Percentiles rank a stretch among this genome's conserved stretches.
Conservation (phyloP, 2,329 filamentous ascomycete genomes). For the Ilyonectria destructans region DNA sequence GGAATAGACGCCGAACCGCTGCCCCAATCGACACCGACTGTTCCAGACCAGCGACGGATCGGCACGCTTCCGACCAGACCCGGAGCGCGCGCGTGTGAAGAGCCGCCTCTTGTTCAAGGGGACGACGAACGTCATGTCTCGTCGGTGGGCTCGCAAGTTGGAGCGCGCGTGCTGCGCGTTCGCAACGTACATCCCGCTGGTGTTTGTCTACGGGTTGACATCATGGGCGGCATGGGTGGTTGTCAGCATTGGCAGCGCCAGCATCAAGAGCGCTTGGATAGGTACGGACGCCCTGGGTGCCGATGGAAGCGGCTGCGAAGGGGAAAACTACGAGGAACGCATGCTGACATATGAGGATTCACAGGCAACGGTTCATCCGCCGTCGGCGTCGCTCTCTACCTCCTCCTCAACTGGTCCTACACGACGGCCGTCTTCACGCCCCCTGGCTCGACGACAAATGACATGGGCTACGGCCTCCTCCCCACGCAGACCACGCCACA, state of each 20-base stretch:
- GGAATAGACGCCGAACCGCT: not conserved
- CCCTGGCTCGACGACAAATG: conserved; percentile 80
- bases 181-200: conserved; percentile 87
- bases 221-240: conserved; percentile 95
- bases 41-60: not conserved
- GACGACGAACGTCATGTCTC: conserved; percentile 61
- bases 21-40: not conserved
- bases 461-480: conserved; percentile 83
- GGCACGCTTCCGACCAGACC: conserved; percentile 7
- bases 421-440: conserved; percentile 94
- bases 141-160: conserved; percentile 77
- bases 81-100: not conserved
- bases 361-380: conserved; percentile 71
- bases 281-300: conserved; percentile 60
- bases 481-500: conserved; percentile 77
- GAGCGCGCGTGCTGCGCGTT: conserved; percentile 89
- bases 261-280: conserved; percentile 69
- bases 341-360: conserved; percentile 29
- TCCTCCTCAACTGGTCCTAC: conserved; percentile 90
- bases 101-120: not conserved
- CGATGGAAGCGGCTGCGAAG: not conserved
- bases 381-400: conserved; percentile 80
- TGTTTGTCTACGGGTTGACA: conserved; percentile 91
- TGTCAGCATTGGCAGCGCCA: conserved; percentile 77
- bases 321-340: not conserved